Evolutionary conservation across 1,284 basidiomycete genomes (phyloP).

Genomic region (Cryptococcus sp.): DNA sequence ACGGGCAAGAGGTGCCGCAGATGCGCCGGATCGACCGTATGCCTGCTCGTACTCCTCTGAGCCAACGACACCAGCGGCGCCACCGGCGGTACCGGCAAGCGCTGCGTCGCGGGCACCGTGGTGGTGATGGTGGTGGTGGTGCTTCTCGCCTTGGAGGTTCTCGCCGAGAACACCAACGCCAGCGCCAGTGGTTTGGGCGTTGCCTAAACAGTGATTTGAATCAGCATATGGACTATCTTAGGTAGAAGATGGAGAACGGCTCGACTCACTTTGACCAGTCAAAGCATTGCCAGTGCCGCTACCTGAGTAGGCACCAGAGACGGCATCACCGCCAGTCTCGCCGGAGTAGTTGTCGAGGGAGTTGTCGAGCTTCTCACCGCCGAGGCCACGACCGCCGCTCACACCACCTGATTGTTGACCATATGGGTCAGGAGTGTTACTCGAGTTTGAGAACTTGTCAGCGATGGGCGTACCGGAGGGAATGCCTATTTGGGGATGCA

Average conservation of each 20-base stretch:
- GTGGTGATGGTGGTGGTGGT: constrained; percentile 1
- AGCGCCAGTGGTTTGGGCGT: constrained; percentile 18
- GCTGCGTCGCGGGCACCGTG: constrained; percentile 21
- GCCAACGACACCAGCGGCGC: constrained; percentile 8
- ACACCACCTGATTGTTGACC: background rate
- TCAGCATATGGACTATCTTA: background rate
- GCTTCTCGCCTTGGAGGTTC: constrained; percentile 16
- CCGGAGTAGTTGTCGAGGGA: constrained; percentile 17
- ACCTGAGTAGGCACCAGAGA: constrained; percentile 37
- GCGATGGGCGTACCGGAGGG: constrained; percentile 30
- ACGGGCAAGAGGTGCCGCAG: constrained; percentile 10
- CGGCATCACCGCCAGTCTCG: constrained; percentile 16
- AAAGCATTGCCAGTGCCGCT: constrained; percentile 30
- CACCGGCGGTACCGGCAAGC: constrained; percentile 22
- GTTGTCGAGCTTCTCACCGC: constrained; percentile 21
- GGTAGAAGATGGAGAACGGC: background rate
- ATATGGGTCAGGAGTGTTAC: constrained; percentile 12
- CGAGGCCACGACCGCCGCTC: constrained; percentile 1
- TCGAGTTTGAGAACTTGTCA: constrained; percentile 29
- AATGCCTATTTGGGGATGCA: constrained; percentile 7
- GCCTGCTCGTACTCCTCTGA: background rate
- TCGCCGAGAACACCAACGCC: constrained; percentile 33
- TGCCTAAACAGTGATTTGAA: constrained; percentile 2
- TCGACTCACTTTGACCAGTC: constrained; percentile 40
- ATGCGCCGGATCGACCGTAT: constrained; percentile 1